Evolutionary conservation across 768 basidiomycete species (phyloP), one percentile per base, ranked within the genome.

Genomic region (Collybia sordida): DNA sequence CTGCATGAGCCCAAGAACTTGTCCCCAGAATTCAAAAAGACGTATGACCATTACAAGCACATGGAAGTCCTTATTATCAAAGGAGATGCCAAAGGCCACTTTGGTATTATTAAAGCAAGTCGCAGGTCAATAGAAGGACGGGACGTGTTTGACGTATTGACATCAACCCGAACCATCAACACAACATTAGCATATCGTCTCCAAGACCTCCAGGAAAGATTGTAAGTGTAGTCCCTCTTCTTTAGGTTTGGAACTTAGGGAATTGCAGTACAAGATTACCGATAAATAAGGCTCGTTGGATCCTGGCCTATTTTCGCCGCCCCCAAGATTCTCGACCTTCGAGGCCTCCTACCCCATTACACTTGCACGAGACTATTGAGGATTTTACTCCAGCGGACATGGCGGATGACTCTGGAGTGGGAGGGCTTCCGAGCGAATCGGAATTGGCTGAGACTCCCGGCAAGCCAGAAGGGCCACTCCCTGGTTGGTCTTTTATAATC

Each of bases 31-130:
- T 27, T 27, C 6, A 11, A 27, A 27, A 27, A 27, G 27, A 11
- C 11, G 5, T 15, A 5, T 18, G 45, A 35, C 34, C 8, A 2
- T 3, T 46, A 46, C 34, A 31, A 24, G 17, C 45, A 46, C 35
- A 46, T 46, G 45, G 45, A 46, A 9, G 45, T 46, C n/a, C 1
- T 6, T 12, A 46, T 46, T n/a, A 15, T 46, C 31, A 27, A 46
- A 9, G 45, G 45, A 7, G 45, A 17, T 7, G 5, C 24, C 27
- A 46, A 46, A 35, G 18, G 45, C 3, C 17, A 36, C 22, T 46
- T 46, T n/a, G 45, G 45, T 14, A 37, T 18, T 12, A 31, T 36
- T 28, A 4, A 5, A 2, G 6, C 22, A 27, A 28, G 12, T 2
- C 9, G 22, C 25, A n/a, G 5, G 8, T 3, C 5, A 27, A 21